Evolutionary conservation across 768 basidiomycete genomes (phyloP), one percentile per base, ranked within the genome.

Genomic region (Hygrocybe coccinea): DNA sequence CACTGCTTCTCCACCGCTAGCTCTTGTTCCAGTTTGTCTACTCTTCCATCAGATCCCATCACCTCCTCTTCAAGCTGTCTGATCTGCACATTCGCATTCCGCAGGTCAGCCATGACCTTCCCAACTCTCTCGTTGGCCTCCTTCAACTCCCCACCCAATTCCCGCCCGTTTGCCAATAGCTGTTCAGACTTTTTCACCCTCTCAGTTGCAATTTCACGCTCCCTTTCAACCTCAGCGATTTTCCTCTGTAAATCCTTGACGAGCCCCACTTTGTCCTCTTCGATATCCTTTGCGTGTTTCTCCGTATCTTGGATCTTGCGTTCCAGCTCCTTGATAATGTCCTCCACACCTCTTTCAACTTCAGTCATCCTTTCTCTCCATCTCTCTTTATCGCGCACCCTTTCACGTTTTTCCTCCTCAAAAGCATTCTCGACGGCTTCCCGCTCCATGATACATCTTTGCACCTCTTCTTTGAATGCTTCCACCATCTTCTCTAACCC

Each of bases 311-410:
- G 73, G 2, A 80, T 62, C 59, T 79, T 83, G 58, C 62, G 61
- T 69, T 90, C 87, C 56, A 92, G 68, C 49, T 83, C 81, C n/a
- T 70, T 69, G 17, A 92, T 74, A 55, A 91, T 85, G 8, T 71
- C 80, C 36, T 80, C 79, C 24, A 89, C 88, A 3, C 85, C 86
- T 49, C 72, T 73, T 67, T 90, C 84, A 8, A 89, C 85, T 56
- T 89, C 87, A 8, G 59, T 62, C 82, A 91, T 87, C 44, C 86
- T 76, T 50, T 79, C 81, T 60, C 80, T 82, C 84, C 85, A 91
- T 43, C 82, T 71, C 25, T 84, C 82, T 58, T 85, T 86, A 64
- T 90, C 87, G 50, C 75, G 75, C 11, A 76, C 70, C n/a, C 88
- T 76, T 47, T 80, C 86, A 19, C 68, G 71, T 54, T 66, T 78